Base-by-base conservation (phyloP, 2,329 filamentous ascomycete genomes). In the Diplodia sapinea region DNA sequence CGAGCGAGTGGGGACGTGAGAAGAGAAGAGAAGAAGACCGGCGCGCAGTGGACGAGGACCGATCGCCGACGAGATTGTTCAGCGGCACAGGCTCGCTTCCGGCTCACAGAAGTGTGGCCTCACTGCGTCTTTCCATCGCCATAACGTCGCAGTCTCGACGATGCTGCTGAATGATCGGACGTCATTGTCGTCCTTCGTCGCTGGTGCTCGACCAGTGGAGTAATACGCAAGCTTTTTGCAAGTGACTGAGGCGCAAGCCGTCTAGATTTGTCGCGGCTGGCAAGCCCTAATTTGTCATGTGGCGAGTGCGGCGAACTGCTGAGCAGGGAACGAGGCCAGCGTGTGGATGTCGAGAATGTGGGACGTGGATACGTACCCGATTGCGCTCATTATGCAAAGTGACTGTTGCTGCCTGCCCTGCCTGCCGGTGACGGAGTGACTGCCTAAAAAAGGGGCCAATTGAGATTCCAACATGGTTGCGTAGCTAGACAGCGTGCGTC, bases 231-330 rank as follows among this genome's bases (percentile, higher is more conserved):
- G 17, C 9, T 33, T 33, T 33, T 20, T 47, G 43, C 43, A 4
- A 47, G n/a, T 9, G 55, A 43, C 3, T 13, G 57, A 11, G 57
- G 15, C 13, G 57, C 23, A 29, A 29, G 40, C 47, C 17, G 57
- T 49, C 20, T 29, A 7, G 26, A 31, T 17, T 17, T 13, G 23
- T 12, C 26, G 26, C 23, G 15, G 57, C 40, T 23, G 57, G 17
- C 40, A 23, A 4, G 56, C 56, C 43, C 17, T 47, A n/a, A 47
- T 59, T 47, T 59, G 56, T 59, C 47, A 62, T 49, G 40, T 20
- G 40, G 26, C 36, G 40, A 47, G 43, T 3, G 57, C 23, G 13
- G 13, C 23, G 38, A 9, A 62, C 50, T 31, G 17, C 15, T 62
- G 57, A 49, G 36, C 57, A 13, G 40, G 31, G 56, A 12, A 1